These are phyloP conservation scores for Akanthomyces lecanii DNA, from an alignment of 2,329 filamentous ascomycete genomes.

Conservation along the genomic window DNA sequence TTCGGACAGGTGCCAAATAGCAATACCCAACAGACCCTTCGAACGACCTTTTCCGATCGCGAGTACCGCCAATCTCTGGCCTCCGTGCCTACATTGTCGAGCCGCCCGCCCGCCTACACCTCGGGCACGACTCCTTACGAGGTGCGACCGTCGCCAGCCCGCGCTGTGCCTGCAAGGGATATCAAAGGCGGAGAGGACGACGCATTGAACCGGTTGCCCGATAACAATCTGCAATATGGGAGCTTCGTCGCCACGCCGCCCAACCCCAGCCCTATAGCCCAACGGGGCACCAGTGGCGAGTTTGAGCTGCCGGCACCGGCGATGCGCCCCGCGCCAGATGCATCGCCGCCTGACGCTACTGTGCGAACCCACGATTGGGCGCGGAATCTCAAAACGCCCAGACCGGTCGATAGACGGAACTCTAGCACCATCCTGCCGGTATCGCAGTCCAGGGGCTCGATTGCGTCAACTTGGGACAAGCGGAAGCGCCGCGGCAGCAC, in stretches of 20 bases:
- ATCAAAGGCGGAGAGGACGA: conserved; percentile 33
- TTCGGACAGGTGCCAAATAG: conserved; percentile 14
- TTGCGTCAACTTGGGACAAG: conserved; percentile 1
- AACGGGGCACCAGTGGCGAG: conserved; percentile 25
- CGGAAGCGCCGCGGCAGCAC: neutral
- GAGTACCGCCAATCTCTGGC: conserved; percentile 10
- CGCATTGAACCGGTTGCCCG: conserved; percentile 34
- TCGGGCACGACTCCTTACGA: neutral
- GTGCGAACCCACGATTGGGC: conserved; percentile 10
- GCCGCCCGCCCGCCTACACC: conserved; percentile 12
- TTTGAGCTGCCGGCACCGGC: conserved; percentile 55
- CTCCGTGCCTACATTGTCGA: neutral
- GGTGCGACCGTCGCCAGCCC: neutral
- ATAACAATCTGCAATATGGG: conserved; percentile 45
- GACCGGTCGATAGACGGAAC: neutral
- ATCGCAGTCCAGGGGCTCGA: neutral
- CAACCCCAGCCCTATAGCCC: conserved; percentile 24
- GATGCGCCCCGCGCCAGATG: conserved; percentile 29
- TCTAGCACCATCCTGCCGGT: conserved; percentile 10
- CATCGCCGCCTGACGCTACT: neutral
- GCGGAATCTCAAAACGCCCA: neutral
- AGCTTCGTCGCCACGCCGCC: conserved; percentile 47
- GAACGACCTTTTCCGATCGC: conserved; percentile 9
- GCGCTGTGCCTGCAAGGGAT: neutral
- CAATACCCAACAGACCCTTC: conserved; percentile 14